Conservation (phyloP, 2,329 filamentous ascomycete species). For the Nemania sp. region DNA sequence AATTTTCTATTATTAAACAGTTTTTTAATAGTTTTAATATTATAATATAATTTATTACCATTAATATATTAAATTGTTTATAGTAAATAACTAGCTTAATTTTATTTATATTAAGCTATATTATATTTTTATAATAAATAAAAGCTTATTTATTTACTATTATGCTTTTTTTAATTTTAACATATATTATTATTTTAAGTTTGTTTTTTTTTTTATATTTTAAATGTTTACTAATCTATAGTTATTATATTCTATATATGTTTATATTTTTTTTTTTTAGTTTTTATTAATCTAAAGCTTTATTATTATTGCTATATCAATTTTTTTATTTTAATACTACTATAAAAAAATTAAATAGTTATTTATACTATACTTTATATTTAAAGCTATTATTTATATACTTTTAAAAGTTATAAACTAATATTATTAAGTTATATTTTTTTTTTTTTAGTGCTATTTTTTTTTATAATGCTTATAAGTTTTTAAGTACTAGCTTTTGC, state of each 20-base stretch:
- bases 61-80: constrained; percentile 14
- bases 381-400: constrained; percentile 6
- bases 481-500: no score
- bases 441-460: constrained; percentile 11
- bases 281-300: constrained; percentile 26
- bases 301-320: constrained; percentile 20
- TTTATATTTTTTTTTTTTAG: constrained; percentile 22
- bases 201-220: constrained; percentile 15
- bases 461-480: no score
- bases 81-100: constrained; percentile 21
- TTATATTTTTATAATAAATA: constrained; percentile 26
- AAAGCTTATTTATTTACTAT: neutral
- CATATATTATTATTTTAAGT: constrained; percentile 21
- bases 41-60: constrained; percentile 27
- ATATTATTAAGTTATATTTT: neutral
- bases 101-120: constrained; percentile 21
- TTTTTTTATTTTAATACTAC: constrained; percentile 26
- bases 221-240: constrained; percentile 14
- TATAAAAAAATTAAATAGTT: constrained; percentile 24
- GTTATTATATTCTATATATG: constrained; percentile 6
- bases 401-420: neutral
- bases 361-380: constrained; percentile 9
- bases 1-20: constrained; percentile 20
- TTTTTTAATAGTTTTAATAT: constrained; percentile 17
- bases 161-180: constrained; percentile 7